Conservation (phyloP, 805 yeast species). For the Candida stauntonica region DNA sequence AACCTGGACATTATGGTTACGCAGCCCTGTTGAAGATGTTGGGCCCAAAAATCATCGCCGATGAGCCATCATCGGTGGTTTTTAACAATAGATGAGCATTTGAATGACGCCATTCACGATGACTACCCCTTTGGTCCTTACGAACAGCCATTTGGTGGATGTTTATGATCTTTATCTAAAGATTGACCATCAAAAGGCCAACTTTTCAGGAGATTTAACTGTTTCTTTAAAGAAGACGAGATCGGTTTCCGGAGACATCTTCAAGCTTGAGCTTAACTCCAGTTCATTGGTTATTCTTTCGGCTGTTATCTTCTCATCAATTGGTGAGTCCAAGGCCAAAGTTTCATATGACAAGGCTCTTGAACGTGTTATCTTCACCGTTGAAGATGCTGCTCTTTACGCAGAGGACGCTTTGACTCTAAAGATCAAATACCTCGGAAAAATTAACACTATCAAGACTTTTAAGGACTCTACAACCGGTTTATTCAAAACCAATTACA, state of each 20-base stretch:
- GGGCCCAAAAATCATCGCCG: too few species aligned
- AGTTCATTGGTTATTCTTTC: slow-evolving; percentile 29
- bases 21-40: too few species aligned
- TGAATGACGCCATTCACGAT: background rate
- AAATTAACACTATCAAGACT: slow-evolving; percentile 28
- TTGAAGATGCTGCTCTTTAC: too few species aligned
- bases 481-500: slow-evolving; percentile 62
- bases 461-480: slow-evolving; percentile 58
- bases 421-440: slow-evolving; percentile 18
- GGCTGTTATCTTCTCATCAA: slow-evolving; percentile 10
- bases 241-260: slow-evolving; percentile 10
- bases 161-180: slow-evolving; percentile 35
- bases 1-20: too few species aligned
- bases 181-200: slow-evolving; percentile 42
- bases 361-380: slow-evolving; percentile 22
- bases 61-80: too few species aligned
- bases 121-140: slow-evolving; percentile 13
- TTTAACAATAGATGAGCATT: background rate
- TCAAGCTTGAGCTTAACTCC: slow-evolving; percentile 32
- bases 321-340: slow-evolving; percentile 32
- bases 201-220: slow-evolving; percentile 39
- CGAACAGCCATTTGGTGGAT: slow-evolving; percentile 26
- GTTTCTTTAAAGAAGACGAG: slow-evolving; percentile 26
- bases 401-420: too few species aligned
- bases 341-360: slow-evolving; percentile 30